Evolutionary conservation across 139 green algal genomes (phyloP).

Genomic region (Medakamo hakoo): DNA sequence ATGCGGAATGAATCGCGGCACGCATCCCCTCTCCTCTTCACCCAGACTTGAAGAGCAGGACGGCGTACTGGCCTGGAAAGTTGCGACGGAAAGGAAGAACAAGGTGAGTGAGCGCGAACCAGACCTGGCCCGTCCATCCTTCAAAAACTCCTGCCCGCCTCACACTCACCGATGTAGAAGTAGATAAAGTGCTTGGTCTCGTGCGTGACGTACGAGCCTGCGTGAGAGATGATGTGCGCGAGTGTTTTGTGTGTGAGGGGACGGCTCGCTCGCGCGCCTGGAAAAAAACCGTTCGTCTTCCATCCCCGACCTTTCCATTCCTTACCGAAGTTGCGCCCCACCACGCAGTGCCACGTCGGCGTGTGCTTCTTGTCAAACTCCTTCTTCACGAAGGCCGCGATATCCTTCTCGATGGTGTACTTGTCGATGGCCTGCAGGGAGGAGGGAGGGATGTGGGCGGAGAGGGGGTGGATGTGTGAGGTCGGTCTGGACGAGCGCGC

Average conservation of each 20-base stretch:
- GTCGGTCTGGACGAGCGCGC: not conserved
- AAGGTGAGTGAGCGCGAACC: not conserved
- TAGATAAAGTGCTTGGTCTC: conserved; percentile 99
- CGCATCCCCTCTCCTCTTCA: too few relatives aligned
- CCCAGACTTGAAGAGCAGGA: conserved; percentile 93
- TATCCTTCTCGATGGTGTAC: conserved; percentile 97
- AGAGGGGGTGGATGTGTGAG: not conserved
- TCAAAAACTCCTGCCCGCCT: not conserved
- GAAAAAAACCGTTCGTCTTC: not conserved
- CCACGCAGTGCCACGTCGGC: conserved; percentile 97
- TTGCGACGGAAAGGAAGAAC: not conserved
- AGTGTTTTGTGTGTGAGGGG: not conserved
- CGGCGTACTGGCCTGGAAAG: conserved; percentile 43
- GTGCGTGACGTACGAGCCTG: conserved; percentile 93
- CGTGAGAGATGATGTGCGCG: not conserved
- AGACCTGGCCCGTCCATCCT: not conserved
- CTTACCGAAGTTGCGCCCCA: conserved; percentile 89
- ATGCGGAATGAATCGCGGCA: too few relatives aligned
- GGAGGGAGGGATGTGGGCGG: not conserved
- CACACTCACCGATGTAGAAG: conserved; percentile 68
- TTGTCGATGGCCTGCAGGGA: conserved; percentile 76
- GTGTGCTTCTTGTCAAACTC: conserved; percentile 97
- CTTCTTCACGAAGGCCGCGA: conserved; percentile 97
- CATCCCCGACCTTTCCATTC: not conserved
- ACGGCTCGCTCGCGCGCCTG: too few relatives aligned